Base-by-base conservation (phyloP, 1,284 basidiomycete species). In the Hemileia vastatrix region DNA sequence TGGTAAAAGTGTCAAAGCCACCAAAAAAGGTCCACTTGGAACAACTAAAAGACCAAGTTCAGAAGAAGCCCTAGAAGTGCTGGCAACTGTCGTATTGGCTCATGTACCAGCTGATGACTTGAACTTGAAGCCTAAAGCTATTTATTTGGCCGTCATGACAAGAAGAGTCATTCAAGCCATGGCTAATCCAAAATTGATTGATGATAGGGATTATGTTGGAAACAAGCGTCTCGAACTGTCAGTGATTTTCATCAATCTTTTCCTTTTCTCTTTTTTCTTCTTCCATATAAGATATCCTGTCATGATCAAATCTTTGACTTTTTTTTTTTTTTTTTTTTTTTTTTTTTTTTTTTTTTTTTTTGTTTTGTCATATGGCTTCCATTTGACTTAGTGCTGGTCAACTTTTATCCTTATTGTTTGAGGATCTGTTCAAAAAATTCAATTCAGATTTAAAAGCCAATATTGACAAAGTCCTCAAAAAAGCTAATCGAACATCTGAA, bases 401-500 rank as follows among this genome's bases (percentile, higher is more conserved):
- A 76, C 82, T 99, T 6, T 82, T 99, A 15, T 90, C 94, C 1
- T 81, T 98, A 2, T 81, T 99, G 0, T 99, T 99, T 68, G 95
- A 98, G 77, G 95, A 98, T 76, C 79, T 97, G 24, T 99, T 99
- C 83, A 99, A 99, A 77, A 97, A 92, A 0, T 98, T 95, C 80
- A 98, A 97, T 76, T 83, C 88, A 18, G 95, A 97, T 73, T 83
- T 99, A 56, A 98, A 98, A 78, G 85, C 86, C 52, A 85, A 89
- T 21, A 96, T 99, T 72, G 96, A 99, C 80, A 98, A 98, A 78
- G 88, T 97, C 21, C 82, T 99, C 54, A 95, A 96, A 76, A 98
- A 98, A 77, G 88, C 90, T 3, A 92, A 91, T 15, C 86, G 95
- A 23, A 94, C 95, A 5, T 87, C 83, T 68, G 90, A 95, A 73